Evolutionary conservation across 1,139 yeast genomes (phyloP), one percentile per base, ranked within the genome.

Genomic region (Sugiyamaella xylanicola): DNA sequence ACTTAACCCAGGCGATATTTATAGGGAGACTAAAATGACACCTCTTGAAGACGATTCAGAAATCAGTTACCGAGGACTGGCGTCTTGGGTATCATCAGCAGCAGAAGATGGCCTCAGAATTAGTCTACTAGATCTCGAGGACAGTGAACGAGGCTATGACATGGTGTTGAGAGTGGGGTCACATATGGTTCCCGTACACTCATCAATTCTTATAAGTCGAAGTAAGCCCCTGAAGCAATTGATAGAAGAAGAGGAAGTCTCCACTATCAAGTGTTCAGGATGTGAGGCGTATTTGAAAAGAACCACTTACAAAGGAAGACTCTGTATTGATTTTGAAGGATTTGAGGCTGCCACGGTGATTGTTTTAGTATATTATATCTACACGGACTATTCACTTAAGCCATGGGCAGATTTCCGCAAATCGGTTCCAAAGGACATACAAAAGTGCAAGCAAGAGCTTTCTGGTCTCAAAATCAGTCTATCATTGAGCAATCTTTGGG

Each of bases 311-410:
- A 43, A 43, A n/a, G 43, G 22, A 7, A 16, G 48, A 3, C 19
- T 42, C 35, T 48, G 57, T 19, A 45, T 62, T 22, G 48, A 46
- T 37, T 63, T 65, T 49, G 56, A 59, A 15, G 65, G 65, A 9
- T 48, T 62, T 15, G 63, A 64, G 40, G 51, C 69, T 5, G 58
- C 72, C 20, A 63, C 77, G 2, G 66, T 75, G 29, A 63, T 74
- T 11, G 65, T 78, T 2, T 59, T 77, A 25, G 51, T 77, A 3
- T 78, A 80, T 58, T 76, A 73, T 55, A 53, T 81, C 1, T 82
- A 82, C 63, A 80, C 85, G 0, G 84, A 80, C 56, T 66, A 66
- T 13, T 60, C 69, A 3, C 48, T 75, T 5, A 74, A 72, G 29
- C 67, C 76, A 1, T 79, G 82, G 83, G 72, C 71, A 8, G 64